Conservation (phyloP, 2,329 filamentous ascomycete genomes). For the Onygenales sp. region DNA sequence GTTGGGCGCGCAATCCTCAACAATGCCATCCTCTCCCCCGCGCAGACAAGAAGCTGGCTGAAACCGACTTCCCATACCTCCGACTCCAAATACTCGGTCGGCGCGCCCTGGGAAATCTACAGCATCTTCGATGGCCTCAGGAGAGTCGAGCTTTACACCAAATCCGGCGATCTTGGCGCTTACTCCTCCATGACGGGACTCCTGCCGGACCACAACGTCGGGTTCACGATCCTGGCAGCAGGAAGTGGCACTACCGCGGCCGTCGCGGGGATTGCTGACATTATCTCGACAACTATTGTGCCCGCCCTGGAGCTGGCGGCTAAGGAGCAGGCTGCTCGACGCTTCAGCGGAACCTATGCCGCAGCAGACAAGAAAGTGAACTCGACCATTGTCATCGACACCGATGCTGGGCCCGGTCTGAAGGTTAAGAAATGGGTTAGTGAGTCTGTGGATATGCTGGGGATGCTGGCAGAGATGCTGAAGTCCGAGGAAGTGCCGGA, state of each 20-base stretch:
- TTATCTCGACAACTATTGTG: constrained; percentile 17
- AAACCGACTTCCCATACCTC: constrained; percentile 32
- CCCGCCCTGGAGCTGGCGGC: constrained; percentile 19
- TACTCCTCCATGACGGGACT: constrained; percentile 26
- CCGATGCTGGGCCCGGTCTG: constrained; percentile 7
- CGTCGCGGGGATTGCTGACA: constrained; percentile 18
- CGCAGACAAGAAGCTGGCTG: constrained; percentile 30
- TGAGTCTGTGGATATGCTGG: neutral
- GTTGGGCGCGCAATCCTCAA: constrained; percentile 31
- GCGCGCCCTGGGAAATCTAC: constrained; percentile 31
- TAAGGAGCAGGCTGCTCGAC: constrained; percentile 15
- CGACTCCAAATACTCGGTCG: constrained; percentile 23
- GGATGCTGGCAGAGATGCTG: neutral
- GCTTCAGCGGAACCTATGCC: constrained; percentile 18
- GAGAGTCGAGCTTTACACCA: constrained; percentile 27
- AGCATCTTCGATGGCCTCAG: constrained; percentile 9
- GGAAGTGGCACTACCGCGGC: constrained; percentile 9
- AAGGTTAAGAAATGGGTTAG: neutral
- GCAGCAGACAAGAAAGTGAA: constrained; percentile 5
- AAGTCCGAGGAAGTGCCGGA: no score
- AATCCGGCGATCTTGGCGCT: constrained; percentile 20
- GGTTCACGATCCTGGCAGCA: constrained; percentile 25
- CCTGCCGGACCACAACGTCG: constrained; percentile 25
- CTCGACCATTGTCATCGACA: constrained; percentile 9
- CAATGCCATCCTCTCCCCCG: constrained; percentile 23